A percentile compares a stretch with the other conserved stretches of the same genome.
phyloP scores from a whole-genome alignment of 2,329 filamentous ascomycete genomes.

The Xylariaceae sp. region DNA sequence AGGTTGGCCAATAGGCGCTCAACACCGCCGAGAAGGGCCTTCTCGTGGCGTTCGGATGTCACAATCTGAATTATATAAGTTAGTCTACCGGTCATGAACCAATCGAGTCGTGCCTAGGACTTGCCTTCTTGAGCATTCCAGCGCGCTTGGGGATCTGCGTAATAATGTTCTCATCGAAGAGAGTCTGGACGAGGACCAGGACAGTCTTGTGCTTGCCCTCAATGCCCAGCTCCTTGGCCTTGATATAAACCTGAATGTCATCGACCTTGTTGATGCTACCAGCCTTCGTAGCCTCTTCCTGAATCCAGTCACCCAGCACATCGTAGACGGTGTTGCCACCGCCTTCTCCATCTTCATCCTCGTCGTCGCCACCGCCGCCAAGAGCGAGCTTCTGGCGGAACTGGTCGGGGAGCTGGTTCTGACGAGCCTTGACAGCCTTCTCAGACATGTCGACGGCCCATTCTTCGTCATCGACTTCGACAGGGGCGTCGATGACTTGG shows the following conservation, averaged over 20 bases:
- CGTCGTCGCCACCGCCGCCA: constrained; percentile 57
- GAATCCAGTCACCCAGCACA: constrained; percentile 88
- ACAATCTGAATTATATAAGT: constrained; percentile 54
- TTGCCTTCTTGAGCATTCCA: constrained; percentile 80
- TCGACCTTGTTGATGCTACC: constrained; percentile 73
- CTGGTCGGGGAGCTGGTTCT: constrained; percentile 86
- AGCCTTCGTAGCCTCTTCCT: constrained; percentile 64
- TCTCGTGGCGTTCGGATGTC: constrained; percentile 88
- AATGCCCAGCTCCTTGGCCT: constrained; percentile 93
- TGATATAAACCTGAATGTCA: constrained; percentile 88
- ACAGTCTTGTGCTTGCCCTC: constrained; percentile 92
- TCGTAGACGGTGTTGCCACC: constrained; percentile 76
- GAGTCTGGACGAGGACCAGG: constrained; percentile 83
- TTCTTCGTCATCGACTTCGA: constrained; percentile 73
- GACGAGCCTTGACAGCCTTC: constrained; percentile 89
- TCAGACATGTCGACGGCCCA: constrained; percentile 98
- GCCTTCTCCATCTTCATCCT: constrained; percentile 74
- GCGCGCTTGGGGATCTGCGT: constrained; percentile 82
- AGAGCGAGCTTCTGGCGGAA: constrained; percentile 89
- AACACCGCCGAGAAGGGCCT: constrained; percentile 88
- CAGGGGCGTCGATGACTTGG: constrained; percentile 44
- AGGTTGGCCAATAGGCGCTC: constrained; percentile 77
- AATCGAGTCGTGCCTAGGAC: constrained; percentile 24
- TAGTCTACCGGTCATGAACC: constrained; percentile 23
- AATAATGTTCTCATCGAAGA: constrained; percentile 87